Conservation (phyloP, 768 basidiomycete species). For the Boletellus ananiceps region DNA sequence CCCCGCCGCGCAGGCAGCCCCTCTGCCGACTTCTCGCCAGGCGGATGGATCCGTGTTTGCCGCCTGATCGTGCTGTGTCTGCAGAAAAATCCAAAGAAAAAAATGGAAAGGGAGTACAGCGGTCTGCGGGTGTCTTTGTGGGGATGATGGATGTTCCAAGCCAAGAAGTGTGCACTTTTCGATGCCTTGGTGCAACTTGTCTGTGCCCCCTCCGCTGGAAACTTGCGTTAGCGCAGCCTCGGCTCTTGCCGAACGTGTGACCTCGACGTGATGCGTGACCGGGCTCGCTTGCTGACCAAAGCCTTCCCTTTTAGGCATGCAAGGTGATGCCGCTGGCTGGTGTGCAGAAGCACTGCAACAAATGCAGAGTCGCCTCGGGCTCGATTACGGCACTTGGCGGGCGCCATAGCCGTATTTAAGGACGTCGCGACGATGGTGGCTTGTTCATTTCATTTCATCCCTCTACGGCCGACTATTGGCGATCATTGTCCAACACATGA, state of each 20-base stretch:
- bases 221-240: slow-evolving; percentile 18
- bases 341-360: neutral
- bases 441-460: neutral
- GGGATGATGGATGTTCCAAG: slow-evolving; percentile 33
- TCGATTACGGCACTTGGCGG: slow-evolving; percentile 22
- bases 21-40: neutral
- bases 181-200: slow-evolving; percentile 13
- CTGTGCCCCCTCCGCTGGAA: slow-evolving; percentile 20
- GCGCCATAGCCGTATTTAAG: slow-evolving; percentile 14
- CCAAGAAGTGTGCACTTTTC: slow-evolving; percentile 29
- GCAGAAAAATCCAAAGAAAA: slow-evolving; percentile 6
- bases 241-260: slow-evolving; percentile 28
- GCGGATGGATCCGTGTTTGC: neutral
- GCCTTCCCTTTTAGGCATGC: slow-evolving; percentile 19
- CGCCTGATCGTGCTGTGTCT: neutral
- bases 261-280: slow-evolving; percentile 8
- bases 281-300: slow-evolving; percentile 14
- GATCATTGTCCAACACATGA: slow-evolving; percentile 18
- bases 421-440: neutral
- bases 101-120: neutral
- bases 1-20: neutral
- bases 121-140: slow-evolving; percentile 10
- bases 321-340: slow-evolving; percentile 6
- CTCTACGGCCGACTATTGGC: slow-evolving; percentile 12
- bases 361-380: neutral